These are phyloP conservation scores for Dispira parvispora DNA, from an alignment of 192 early-diverging fungal species.

Conservation along the genomic window DNA sequence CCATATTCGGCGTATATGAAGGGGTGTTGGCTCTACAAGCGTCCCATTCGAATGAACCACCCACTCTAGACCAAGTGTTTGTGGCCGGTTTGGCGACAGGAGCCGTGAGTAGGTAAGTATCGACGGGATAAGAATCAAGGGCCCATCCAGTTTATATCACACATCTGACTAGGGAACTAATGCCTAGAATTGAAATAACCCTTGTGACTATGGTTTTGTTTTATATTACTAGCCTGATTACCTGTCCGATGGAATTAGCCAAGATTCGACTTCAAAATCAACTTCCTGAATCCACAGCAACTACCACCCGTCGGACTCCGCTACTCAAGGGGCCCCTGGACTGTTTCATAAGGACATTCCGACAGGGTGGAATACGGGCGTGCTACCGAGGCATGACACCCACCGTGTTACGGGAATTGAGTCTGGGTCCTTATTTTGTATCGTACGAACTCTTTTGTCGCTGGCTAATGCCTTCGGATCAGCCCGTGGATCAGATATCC, in stretches of 20 bases:
- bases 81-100: slow-evolving; percentile 36
- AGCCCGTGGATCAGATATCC: slow-evolving; percentile 20
- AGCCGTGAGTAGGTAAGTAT: slow-evolving; percentile 32
- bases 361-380: slow-evolving; percentile 28
- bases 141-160: too few species aligned
- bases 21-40: slow-evolving; percentile 31
- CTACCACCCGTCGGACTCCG: not conserved
- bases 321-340: slow-evolving; percentile 33
- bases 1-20: slow-evolving; percentile 36
- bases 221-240: slow-evolving; percentile 25
- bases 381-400: slow-evolving; percentile 31
- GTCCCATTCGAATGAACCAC: slow-evolving; percentile 14
- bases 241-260: slow-evolving; percentile 38
- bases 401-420: slow-evolving; percentile 31
- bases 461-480: slow-evolving; percentile 19
- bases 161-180: too few species aligned
- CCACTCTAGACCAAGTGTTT: slow-evolving; percentile 29
- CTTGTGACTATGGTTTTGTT: too few species aligned
- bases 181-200: too few species aligned
- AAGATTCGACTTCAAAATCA: slow-evolving; percentile 39
- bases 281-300: slow-evolving; percentile 12
- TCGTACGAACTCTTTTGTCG: slow-evolving; percentile 31
- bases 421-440: slow-evolving; percentile 38
- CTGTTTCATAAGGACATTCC: slow-evolving; percentile 26
- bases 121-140: too few species aligned